phyloP scores from a whole-genome alignment of 225 moss, liverwort and hornwort species.

The Marchantia paleacea region DNA sequence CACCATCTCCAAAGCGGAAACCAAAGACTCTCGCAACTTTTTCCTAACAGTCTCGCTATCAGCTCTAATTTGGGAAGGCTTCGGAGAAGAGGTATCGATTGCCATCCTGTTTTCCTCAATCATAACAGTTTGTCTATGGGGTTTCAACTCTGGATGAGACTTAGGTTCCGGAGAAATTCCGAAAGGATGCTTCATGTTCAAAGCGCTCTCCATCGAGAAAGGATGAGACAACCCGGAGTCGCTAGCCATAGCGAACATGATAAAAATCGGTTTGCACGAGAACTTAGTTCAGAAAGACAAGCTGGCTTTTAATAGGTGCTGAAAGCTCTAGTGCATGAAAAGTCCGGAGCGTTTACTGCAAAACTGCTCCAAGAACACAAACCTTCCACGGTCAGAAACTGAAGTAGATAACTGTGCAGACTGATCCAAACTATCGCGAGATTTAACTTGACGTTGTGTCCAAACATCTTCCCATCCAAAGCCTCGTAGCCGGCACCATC shows the following conservation, averaged over 20 bases:
- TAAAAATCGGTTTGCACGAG: neutral
- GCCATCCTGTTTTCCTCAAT: slow-evolving; percentile 20
- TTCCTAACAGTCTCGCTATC: slow-evolving; percentile 60
- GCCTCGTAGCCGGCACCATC: neutral
- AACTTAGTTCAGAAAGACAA: neutral
- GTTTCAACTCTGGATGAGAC: slow-evolving; percentile 5
- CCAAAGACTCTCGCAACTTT: slow-evolving; percentile 77
- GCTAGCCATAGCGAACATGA: slow-evolving; percentile 27
- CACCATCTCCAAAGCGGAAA: slow-evolving; percentile 86
- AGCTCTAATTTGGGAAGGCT: slow-evolving; percentile 34
- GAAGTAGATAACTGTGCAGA: neutral
- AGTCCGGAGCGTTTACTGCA: neutral
- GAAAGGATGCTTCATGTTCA: slow-evolving; percentile 14
- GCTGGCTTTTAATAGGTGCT: neutral
- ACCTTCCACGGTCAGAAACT: neutral
- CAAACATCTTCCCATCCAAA: neutral
- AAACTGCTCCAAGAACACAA: neutral
- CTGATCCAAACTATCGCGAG: neutral
- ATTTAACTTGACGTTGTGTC: neutral
- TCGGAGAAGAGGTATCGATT: slow-evolving; percentile 46
- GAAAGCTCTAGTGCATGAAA: neutral
- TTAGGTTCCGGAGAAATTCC: slow-evolving; percentile 10
- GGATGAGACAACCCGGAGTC: slow-evolving; percentile 1
- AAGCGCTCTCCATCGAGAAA: slow-evolving; percentile 5
- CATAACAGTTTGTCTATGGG: slow-evolving; percentile 17